These are phyloP conservation scores for Volvox carteri DNA, from an alignment of 163 green algal genomes.

Conservation along the genomic window DNA sequence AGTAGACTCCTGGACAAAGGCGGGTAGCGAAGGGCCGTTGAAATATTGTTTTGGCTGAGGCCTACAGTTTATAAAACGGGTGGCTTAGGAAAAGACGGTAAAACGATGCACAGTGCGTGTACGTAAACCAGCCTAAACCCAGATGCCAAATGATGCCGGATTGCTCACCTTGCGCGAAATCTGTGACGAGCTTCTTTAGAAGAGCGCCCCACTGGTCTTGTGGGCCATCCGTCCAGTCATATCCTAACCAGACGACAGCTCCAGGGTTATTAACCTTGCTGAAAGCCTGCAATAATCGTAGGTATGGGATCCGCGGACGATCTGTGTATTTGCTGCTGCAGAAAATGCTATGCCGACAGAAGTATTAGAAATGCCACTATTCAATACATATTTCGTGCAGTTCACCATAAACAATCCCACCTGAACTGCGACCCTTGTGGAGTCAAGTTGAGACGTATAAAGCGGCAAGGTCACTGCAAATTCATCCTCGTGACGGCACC, in stretches of 20 bases:
- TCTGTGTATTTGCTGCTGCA: neutral
- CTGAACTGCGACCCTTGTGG: neutral
- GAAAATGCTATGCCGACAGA: neutral
- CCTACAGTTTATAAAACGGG: too few relatives aligned
- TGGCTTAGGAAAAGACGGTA: too few relatives aligned
- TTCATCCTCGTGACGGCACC: slow-evolving; percentile 20
- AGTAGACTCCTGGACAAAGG: neutral
- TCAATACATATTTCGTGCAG: too few relatives aligned
- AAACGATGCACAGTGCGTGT: too few relatives aligned
- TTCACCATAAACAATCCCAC: neutral
- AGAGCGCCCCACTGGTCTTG: slow-evolving; percentile 17
- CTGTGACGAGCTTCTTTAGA: slow-evolving; percentile 11
- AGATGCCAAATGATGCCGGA: too few relatives aligned
- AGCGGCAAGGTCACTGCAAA: neutral
- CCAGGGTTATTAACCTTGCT: slow-evolving; percentile 12
- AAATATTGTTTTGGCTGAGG: too few relatives aligned
- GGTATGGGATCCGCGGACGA: too few relatives aligned
- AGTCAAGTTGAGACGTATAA: neutral
- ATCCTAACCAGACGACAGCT: slow-evolving; percentile 32
- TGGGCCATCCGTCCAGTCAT: slow-evolving; percentile 34
- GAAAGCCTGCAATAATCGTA: slow-evolving; percentile 36
- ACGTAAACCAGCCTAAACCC: too few relatives aligned
- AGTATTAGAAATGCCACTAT: too few relatives aligned
- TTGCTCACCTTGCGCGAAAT: slow-evolving; percentile 17
- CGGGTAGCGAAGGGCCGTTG: too few relatives aligned